Conservation (phyloP, 192 early-diverging fungal genomes). For the Martensiomyces pterosporus region DNA sequence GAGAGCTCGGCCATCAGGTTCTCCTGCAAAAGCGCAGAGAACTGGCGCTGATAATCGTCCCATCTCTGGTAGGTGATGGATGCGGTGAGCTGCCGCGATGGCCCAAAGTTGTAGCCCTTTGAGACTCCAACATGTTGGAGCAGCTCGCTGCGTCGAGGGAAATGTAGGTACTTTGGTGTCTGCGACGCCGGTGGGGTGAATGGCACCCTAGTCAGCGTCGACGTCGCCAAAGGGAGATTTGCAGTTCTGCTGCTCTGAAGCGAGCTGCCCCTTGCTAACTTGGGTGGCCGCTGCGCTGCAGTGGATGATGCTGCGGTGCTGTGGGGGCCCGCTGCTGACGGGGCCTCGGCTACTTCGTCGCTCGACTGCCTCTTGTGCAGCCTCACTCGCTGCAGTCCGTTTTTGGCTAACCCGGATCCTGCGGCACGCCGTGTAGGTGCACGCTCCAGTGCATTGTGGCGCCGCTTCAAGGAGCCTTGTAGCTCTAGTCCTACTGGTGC, state of each 20-base stretch:
- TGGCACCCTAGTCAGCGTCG: background rate
- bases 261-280: no score
- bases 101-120: constrained; percentile 40
- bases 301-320: no score
- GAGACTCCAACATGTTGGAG: constrained; percentile 42
- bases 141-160: constrained; percentile 43
- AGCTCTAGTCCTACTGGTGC: constrained; percentile 11
- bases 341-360: no score
- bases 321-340: no score
- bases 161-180: constrained; percentile 24
- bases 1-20: constrained; percentile 40
- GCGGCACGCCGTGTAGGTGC: background rate
- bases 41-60: constrained; percentile 12
- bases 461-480: constrained; percentile 22
- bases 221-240: background rate
- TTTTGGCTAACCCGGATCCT: constrained; percentile 3
- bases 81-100: constrained; percentile 25
- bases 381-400: background rate
- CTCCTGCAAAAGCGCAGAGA: constrained; percentile 30
- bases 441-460: constrained; percentile 12
- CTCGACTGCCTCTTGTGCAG: constrained; percentile 14
- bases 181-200: constrained; percentile 32
- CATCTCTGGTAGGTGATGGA: constrained; percentile 22
- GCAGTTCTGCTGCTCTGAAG: constrained; percentile 2
- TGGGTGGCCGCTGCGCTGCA: no score